Percentiles rank a stretch among this genome's conserved stretches.
These are phyloP conservation scores for Ballota nigra DNA, from an alignment of 257 asterid species.

Conservation along the genomic window DNA sequence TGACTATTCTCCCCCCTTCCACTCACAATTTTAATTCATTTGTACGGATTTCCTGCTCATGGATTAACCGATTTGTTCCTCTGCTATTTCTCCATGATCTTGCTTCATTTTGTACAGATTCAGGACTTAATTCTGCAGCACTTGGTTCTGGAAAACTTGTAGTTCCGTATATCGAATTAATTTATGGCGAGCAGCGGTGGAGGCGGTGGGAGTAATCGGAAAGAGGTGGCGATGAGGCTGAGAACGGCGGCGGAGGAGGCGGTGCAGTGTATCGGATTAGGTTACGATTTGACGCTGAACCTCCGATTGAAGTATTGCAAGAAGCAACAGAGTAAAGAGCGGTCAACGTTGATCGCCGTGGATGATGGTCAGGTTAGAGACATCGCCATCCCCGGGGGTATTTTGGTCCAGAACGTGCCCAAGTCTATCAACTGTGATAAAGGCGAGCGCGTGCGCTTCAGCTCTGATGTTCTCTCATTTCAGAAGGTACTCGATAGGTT, in stretches of 20 bases:
- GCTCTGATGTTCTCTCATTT: slow-evolving; percentile 64
- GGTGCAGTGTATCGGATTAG: slow-evolving; percentile 62
- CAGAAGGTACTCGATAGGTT: slow-evolving; percentile 52
- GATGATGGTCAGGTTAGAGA: slow-evolving; percentile 68
- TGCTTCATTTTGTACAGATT: not conserved
- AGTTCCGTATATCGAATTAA: not conserved
- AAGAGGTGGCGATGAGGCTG: slow-evolving; percentile 59
- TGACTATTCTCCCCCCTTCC: slow-evolving; percentile 24
- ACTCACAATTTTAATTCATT: not conserved
- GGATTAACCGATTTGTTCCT: not conserved
- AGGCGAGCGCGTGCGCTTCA: slow-evolving; percentile 78
- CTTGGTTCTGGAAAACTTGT: not conserved
- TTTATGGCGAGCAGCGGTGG: slow-evolving; percentile 26
- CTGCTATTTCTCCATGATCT: not conserved
- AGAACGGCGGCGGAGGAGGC: slow-evolving; percentile 66
- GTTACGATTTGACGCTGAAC: slow-evolving; percentile 60
- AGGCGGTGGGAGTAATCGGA: slow-evolving; percentile 28
- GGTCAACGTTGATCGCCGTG: slow-evolving; percentile 49
- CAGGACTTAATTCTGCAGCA: not conserved
- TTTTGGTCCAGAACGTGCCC: slow-evolving; percentile 66
- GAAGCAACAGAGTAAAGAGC: slow-evolving; percentile 31
- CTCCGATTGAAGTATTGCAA: slow-evolving; percentile 56
- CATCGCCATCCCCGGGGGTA: slow-evolving; percentile 69
- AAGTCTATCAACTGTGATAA: slow-evolving; percentile 68
- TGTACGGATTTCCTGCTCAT: not conserved